Base-by-base conservation (phyloP, 1,284 basidiomycete species). In the Naganishia albida region DNA sequence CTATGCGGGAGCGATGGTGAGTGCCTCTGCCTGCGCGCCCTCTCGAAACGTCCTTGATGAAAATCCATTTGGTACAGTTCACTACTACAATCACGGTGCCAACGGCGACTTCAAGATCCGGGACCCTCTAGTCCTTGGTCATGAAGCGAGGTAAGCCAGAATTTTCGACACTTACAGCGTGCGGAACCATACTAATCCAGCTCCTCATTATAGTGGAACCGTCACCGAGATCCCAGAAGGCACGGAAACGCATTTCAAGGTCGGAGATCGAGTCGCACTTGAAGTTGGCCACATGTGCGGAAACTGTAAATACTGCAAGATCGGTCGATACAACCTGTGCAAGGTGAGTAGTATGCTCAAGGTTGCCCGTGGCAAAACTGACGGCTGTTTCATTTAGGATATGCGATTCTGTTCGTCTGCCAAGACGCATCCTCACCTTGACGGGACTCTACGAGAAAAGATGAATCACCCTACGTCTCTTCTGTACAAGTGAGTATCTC, bases 301-400 rank as follows among this genome's bases (percentile, higher is more conserved):
- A 66, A 82, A 82, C 51, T 84, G 83, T 72, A 71, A 74, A 28
- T 73, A 70, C 64, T 81, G 80, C 73, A 78, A 80, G 67, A 82
- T 83, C 54, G 91, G 90, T n/a, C 85, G 91, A 44, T 98, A 97
- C 83, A 97, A 98, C 82, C 86, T 98, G 66, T 98, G 94, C 84
- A 87, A 53, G 78, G 72, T 70, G 42, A 42, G 67, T 25, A 23
- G 3, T 38, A 7, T 28, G 0, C 8, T 25, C 2, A 30, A 6
- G 20, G 34, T 38, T 49, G 26, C n/a, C n/a, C 26, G 13, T 13
- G 8, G 23, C 25, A 18, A 13, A 18, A 30, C 25, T 59, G 23
- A 34, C 13, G 10, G 49, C 20, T 40, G 20, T 43, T 13, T 1
- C 43, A 18, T 26, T 20, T 16, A 66, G 49, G 50, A 62, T 38